These are phyloP conservation scores for Naumovozyma castellii DNA, from an alignment of 805 yeast species.

Conservation along the genomic window DNA sequence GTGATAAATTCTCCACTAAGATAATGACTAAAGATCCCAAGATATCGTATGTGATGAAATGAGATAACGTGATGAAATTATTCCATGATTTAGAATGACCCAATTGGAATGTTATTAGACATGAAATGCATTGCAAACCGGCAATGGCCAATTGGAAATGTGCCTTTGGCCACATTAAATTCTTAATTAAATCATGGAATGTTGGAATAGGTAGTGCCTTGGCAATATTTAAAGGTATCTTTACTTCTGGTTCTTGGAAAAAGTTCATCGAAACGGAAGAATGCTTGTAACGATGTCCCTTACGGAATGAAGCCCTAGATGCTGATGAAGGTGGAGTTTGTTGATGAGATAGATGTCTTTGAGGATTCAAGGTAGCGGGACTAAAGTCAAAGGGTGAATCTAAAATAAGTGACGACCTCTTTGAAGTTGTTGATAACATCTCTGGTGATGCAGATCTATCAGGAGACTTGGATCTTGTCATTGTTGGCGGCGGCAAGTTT, in stretches of 20 bases:
- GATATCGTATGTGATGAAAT: conserved; percentile 78
- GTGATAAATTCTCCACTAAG: conserved; percentile 70
- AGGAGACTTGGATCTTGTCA: conserved; percentile 25
- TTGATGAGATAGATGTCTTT: conserved; percentile 7
- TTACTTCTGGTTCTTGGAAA: conserved; percentile 81
- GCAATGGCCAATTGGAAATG: conserved; percentile 51
- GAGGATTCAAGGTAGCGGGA: conserved; percentile 9
- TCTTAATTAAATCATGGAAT: conserved; percentile 48
- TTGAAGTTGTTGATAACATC: conserved; percentile 2
- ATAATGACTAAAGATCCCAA: conserved; percentile 63
- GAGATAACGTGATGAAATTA: conserved; percentile 70
- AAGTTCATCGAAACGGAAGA: conserved; percentile 93
- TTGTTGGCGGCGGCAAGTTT: conserved; percentile 24
- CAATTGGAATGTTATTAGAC: conserved; percentile 46
- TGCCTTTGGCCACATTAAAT: conserved; percentile 50
- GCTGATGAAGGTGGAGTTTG: conserved; percentile 16
- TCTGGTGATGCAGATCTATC: conserved; percentile 10
- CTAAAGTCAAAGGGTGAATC: conserved; percentile 26
- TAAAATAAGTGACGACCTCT: conserved; percentile 16
- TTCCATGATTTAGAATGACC: conserved; percentile 52
- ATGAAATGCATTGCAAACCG: conserved; percentile 42
- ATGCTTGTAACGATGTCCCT: conserved; percentile 93
- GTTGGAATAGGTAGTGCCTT: conserved; percentile 41
- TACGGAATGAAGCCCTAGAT: conserved; percentile 59
- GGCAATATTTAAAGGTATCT: conserved; percentile 72